Conservation (phyloP, 2,329 filamentous ascomycete species). For the Fusarium virguliforme region DNA sequence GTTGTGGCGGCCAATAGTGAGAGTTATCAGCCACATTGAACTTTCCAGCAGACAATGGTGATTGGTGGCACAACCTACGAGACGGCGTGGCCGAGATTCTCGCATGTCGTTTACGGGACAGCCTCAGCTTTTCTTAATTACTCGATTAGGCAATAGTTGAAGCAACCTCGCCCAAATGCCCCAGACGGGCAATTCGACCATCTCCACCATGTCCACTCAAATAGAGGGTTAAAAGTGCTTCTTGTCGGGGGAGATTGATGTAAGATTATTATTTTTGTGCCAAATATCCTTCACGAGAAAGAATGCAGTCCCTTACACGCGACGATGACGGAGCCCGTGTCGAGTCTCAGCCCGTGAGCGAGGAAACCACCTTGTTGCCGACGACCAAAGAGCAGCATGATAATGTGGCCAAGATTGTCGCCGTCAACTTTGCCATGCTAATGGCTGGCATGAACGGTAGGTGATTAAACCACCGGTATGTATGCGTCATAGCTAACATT, state of each 20-base stretch:
- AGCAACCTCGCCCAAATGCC: not conserved
- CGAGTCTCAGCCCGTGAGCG: not conserved
- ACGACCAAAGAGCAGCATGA: not conserved
- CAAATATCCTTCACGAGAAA: not conserved
- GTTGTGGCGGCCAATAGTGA: not conserved
- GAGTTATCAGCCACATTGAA: not conserved
- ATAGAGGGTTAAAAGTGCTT: not conserved
- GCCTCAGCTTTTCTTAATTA: not conserved
- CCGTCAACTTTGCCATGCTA: not conserved
- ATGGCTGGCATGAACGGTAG: constrained; percentile 14
- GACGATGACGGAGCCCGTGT: not conserved
- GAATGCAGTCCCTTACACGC: not conserved
- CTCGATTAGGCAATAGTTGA: constrained; percentile 4
- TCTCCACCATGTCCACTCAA: not conserved
- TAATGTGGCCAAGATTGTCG: not conserved
- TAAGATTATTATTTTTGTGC: not conserved
- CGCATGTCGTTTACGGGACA: not conserved
- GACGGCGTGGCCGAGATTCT: not conserved
- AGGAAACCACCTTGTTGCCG: not conserved
- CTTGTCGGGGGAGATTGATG: not conserved
- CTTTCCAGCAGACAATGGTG: not conserved
- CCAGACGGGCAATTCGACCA: not conserved
- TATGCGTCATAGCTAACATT: not conserved
- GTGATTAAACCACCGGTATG: not conserved
- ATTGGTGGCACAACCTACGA: not conserved